A percentile compares a stretch with the other conserved stretches of the same genome.
Evolutionary conservation across 345 rosid genomes (phyloP).

Genomic region (Populus deltoides): DNA sequence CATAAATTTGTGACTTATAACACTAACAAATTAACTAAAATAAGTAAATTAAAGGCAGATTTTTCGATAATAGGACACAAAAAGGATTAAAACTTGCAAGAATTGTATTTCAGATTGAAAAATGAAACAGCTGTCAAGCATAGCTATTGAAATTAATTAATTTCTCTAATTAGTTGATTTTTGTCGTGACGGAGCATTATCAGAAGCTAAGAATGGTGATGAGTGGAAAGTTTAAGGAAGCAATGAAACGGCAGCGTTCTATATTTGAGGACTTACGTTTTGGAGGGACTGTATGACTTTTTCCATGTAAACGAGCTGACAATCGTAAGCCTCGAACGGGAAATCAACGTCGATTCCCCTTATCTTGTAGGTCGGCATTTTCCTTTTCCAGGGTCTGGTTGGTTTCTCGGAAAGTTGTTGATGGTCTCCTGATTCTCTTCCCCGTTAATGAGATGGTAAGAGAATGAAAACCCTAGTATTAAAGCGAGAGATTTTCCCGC

Average conservation of each 20-base stretch:
- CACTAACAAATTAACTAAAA: neutral
- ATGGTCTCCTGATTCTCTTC: neutral
- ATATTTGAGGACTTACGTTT: conserved; percentile 41
- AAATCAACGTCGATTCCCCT: conserved; percentile 88
- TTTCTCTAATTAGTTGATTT: neutral
- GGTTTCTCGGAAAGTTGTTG: conserved; percentile 5
- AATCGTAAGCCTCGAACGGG: conserved; percentile 87
- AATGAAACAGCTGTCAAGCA: neutral
- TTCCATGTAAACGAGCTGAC: conserved; percentile 92
- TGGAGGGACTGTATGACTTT: conserved; percentile 85
- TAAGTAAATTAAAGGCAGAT: no score
- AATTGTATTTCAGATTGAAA: neutral
- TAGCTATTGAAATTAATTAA: neutral
- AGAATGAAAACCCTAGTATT: conserved; percentile 28
- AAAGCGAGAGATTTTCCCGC: conserved; percentile 36
- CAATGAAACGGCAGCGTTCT: neutral
- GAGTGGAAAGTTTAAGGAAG: neutral
- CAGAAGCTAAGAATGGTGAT: neutral
- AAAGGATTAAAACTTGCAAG: neutral
- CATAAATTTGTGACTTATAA: neutral
- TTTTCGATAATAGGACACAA: neutral
- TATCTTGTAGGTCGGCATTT: conserved; percentile 77
- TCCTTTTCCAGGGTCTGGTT: neutral
- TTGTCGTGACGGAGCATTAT: neutral
- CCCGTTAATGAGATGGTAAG: neutral